Evolutionary conservation across 2,329 filamentous ascomycete genomes (phyloP), one percentile per base, ranked within the genome.

Genomic region (Purpureocillium takamizusanense): DNA sequence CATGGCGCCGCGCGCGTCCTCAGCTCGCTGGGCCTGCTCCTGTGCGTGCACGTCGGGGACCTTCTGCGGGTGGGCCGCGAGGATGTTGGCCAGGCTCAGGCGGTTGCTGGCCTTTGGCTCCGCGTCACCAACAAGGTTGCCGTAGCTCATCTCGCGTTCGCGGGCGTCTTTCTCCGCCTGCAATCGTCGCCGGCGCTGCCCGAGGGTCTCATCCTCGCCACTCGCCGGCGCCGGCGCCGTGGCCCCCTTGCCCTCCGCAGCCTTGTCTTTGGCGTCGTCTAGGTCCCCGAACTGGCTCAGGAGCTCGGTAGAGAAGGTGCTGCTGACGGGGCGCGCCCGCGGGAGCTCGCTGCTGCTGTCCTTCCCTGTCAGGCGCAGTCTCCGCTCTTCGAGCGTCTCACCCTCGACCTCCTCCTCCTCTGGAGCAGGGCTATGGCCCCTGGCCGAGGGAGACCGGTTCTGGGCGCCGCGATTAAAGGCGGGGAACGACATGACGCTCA

Each of bases 171-270:
- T 69, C 51, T 81, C 78, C 7, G 79, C 78, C 55, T 88, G 83
- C 2, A 92, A 67, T 18, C 86, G 75, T 21, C 77, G 78, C 1
- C 84, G 78, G 10, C 86, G 78, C 56, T 90, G 83, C 9, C 84
- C 86, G 0, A 92, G 67, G 0, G 86, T 90, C 54, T 92, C 86
- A 49, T 87, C 82, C 46, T 81, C 82, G 6, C 44, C 52, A 1
- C 43, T 39, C 1, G 33, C 13, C 11, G n/a, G n/a, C n/a, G 50
- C 48, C 7, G 52, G 45, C n/a, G 43, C 72, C 69, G 15, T 53
- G 46, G 40, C 62, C 49, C 75, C 73, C 36, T 67, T 67, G 9
- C 32, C 14, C 11, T 33, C 36, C 44, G 31, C 35, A 54, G 45
- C 6, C 5, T 61, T 51, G 14, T 58, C 52, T 39, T 65, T 63